Base-by-base conservation (phyloP, 2,329 filamentous ascomycete species). In the Penicillium sp. region DNA sequence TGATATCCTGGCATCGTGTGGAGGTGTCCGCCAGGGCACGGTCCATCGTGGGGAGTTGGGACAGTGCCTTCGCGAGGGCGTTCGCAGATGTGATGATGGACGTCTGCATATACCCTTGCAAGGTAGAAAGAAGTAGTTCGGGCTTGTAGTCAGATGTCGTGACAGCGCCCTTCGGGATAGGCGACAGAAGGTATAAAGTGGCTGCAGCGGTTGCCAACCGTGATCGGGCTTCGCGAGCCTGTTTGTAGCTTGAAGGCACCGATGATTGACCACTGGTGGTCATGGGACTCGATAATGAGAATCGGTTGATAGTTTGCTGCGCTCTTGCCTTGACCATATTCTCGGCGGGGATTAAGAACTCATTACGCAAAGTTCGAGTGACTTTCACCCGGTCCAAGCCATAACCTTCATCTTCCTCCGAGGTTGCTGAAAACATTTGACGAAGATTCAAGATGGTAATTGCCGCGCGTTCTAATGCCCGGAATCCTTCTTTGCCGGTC, bases 1-100 rank as follows among this genome's bases (percentile, higher is more conserved):
- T 87, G 39, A 98, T 86, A 69, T 96, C 96, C 72, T 96, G 93
- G 70, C 93, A 97, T 46, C 91, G 84, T 5, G 88, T 86, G 7
- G 90, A 90, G 23, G 96, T 86, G 67, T 98, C 95, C 16, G 85
- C 80, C 1, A 98, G 81, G 0, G 92, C 89, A 51, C 91, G 85
- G 48, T 98, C 93, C 29, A 98, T 82, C 0, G 85, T 89, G 0
- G 93, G 91, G 2, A 98, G 81, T 57, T 91, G 90, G 4, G 88
- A 87, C 16, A 99, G 81, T 0, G 91, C 88, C 23, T 92, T 83
- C 1, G 89, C 82, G 10, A 99, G 80, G 0, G 88, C 83, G 13
- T 90, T 87, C 7, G 93, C 81, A 39, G 91, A 93, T 46, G 88
- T 88, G 59, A 93, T 91, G 14, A 97, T 80, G 2, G 91, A 85